These are phyloP conservation scores for Quercus mongolica DNA, from an alignment of 306 rosid species.

Conservation along the genomic window DNA sequence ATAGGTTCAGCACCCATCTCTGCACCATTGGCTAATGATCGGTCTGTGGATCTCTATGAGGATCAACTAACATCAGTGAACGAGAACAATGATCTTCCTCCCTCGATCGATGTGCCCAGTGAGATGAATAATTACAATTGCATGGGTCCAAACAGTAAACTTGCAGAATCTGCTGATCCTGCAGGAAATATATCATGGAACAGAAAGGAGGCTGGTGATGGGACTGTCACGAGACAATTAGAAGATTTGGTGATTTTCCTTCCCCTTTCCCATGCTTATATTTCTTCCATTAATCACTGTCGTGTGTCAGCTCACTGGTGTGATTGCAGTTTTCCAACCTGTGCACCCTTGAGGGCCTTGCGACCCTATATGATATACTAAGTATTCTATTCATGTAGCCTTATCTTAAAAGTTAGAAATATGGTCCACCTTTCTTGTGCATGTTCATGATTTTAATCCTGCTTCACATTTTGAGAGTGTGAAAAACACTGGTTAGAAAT, in stretches of 20 bases:
- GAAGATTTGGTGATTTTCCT: slow-evolving; percentile 61
- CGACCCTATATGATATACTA: background rate
- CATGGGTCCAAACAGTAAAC: slow-evolving; percentile 28
- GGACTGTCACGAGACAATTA: slow-evolving; percentile 35
- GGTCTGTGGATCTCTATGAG: slow-evolving; percentile 38
- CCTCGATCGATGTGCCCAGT: slow-evolving; percentile 28
- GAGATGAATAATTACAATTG: slow-evolving; percentile 26
- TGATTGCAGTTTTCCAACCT: slow-evolving; percentile 10
- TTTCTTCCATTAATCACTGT: background rate
- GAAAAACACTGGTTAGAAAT: background rate
- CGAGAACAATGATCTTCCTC: slow-evolving; percentile 24
- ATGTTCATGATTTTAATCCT: background rate
- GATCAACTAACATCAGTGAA: slow-evolving; percentile 36
- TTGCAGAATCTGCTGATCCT: slow-evolving; percentile 40
- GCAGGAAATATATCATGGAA: slow-evolving; percentile 34
- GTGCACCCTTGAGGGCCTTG: background rate
- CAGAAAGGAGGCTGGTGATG: slow-evolving; percentile 42
- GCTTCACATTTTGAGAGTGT: background rate
- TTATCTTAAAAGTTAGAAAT: background rate
- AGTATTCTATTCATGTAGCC: background rate
- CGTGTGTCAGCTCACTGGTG: background rate
- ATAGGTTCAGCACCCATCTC: slow-evolving; percentile 31
- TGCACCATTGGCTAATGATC: slow-evolving; percentile 33
- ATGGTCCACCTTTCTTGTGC: background rate
- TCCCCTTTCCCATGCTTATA: slow-evolving; percentile 8